These are phyloP conservation scores for Phialemoniopsis sp. DNA, from an alignment of 2,329 filamentous ascomycete genomes.

Conservation along the genomic window DNA sequence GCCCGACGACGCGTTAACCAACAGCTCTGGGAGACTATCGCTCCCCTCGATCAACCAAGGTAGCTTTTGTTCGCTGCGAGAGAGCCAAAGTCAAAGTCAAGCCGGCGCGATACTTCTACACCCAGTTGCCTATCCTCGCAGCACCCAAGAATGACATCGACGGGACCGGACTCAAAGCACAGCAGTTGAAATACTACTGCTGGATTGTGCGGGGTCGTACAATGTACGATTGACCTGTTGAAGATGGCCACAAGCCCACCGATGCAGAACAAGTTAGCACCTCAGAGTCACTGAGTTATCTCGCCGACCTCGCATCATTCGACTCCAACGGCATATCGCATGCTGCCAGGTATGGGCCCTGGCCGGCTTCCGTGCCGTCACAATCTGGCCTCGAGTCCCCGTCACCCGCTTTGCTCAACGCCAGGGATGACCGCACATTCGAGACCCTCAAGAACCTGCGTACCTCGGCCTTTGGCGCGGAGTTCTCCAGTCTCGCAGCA, in stretches of 20 bases:
- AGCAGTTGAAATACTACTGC: too few species aligned
- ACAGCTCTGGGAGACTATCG: slow-evolving; percentile 52
- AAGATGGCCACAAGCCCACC: too few species aligned
- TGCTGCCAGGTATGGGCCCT: slow-evolving; percentile 82
- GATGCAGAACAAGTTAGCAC: too few species aligned
- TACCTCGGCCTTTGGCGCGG: slow-evolving; percentile 64
- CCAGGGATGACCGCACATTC: slow-evolving; percentile 56
- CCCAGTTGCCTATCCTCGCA: too few species aligned
- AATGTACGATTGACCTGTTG: too few species aligned
- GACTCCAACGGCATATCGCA: slow-evolving; percentile 94
- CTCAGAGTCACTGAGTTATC: too few species aligned
- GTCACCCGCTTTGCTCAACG: slow-evolving; percentile 65
- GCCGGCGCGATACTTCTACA: too few species aligned
- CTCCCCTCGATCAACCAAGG: slow-evolving; percentile 50
- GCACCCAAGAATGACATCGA: too few species aligned
- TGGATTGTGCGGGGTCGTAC: too few species aligned
- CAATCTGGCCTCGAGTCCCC: slow-evolving; percentile 88
- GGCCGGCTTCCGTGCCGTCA: slow-evolving; percentile 87
- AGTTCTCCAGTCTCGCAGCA: slow-evolving; percentile 40
- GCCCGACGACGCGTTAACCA: slow-evolving; percentile 47
- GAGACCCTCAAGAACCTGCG: slow-evolving; percentile 62
- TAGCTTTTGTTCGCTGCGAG: not conserved
- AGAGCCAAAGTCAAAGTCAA: too few species aligned
- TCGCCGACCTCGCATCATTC: too few species aligned
- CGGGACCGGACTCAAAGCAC: too few species aligned